Evolutionary conservation across 148 eudicot species (phyloP).

Genomic region (Gaultheria prostrata): DNA sequence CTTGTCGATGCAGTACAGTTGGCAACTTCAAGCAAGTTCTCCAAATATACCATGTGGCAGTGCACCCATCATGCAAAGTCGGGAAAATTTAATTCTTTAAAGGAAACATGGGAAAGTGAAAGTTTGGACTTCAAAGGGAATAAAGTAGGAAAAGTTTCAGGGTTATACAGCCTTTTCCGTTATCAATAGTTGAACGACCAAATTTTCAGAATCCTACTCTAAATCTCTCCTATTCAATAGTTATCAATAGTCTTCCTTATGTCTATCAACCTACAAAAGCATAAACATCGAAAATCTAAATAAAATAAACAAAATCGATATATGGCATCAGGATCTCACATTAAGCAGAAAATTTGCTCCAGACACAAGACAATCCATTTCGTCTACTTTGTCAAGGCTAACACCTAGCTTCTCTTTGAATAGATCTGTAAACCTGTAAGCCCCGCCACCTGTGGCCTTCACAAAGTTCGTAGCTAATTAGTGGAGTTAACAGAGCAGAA

Average conservation of each 20-base stretch:
- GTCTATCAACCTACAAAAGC: constrained; percentile 7
- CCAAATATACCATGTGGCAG: not conserved
- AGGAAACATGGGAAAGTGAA: not conserved
- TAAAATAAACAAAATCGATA: not conserved
- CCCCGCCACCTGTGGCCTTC: constrained; percentile 99
- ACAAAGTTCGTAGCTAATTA: constrained; percentile 29
- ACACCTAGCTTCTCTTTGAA: constrained; percentile 94
- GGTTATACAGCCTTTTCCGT: not conserved
- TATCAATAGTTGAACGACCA: not conserved
- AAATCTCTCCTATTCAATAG: not conserved
- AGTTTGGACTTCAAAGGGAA: not conserved
- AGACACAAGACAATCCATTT: constrained; percentile 89
- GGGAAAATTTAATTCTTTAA: not conserved
- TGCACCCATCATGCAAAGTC: not conserved
- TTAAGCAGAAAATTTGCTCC: constrained; percentile 93
- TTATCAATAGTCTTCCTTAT: not conserved
- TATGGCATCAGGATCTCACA: constrained; percentile 37
- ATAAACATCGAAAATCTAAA: not conserved
- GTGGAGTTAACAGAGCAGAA: not conserved
- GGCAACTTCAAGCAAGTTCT: not conserved
- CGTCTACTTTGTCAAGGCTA: constrained; percentile 94
- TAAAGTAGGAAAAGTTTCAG: not conserved
- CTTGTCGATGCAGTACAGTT: not conserved
- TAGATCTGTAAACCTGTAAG: constrained; percentile 81
- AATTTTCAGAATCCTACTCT: not conserved